Evolutionary conservation across 305 asterid genomes (phyloP), one percentile per base, ranked within the genome.

Genomic region (Fraxinus angustifolia): DNA sequence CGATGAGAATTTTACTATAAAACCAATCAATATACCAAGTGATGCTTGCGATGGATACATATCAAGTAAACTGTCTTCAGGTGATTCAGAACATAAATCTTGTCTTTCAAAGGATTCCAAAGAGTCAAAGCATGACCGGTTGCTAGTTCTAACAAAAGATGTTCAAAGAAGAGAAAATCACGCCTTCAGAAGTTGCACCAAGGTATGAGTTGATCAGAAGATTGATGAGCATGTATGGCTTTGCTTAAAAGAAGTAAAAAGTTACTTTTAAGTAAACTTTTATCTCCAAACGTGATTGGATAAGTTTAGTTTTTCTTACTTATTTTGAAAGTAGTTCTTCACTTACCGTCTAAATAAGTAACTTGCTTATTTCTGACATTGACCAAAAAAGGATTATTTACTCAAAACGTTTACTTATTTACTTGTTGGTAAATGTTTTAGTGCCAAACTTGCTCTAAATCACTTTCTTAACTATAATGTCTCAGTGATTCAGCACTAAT

Each of bases 121-220:
- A 82, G 95, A 85, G 42, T 81, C 78, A 38, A 90, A 76, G 84
- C 89, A 84, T 76, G 92, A 88, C 60, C 90, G 76, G 81, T 53
- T 85, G 77, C 91, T 79, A 84, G 81, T 81, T 33, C 86, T 86
- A 6, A 68, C 86, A 35, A 90, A 94, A 87, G 97, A 93, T 87
- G 88, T 88, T 81, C 94, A 87, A 83, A 87, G 89, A 82, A 87
- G 86, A 82, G 93, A 90, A 40, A 90, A 78, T 85, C 81, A 82
- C 71, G 89, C 92, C 70, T 88, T 92, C 17, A 88, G 99, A 88
- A 94, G 93, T 81, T 94, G 98, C 65, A 94, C 98, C 78, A 94
- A 96, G 99, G 99, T 96, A 92, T 80, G 50, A 38, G 48, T 31
- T 53, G 60, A 62, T 68, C 21, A 50, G 35, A 23, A 45, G 8